Percentiles rank a stretch among this genome's conserved stretches.
Conservation (phyloP, 495 filamentous ascomycete genomes). For the Immersiella caudata region DNA sequence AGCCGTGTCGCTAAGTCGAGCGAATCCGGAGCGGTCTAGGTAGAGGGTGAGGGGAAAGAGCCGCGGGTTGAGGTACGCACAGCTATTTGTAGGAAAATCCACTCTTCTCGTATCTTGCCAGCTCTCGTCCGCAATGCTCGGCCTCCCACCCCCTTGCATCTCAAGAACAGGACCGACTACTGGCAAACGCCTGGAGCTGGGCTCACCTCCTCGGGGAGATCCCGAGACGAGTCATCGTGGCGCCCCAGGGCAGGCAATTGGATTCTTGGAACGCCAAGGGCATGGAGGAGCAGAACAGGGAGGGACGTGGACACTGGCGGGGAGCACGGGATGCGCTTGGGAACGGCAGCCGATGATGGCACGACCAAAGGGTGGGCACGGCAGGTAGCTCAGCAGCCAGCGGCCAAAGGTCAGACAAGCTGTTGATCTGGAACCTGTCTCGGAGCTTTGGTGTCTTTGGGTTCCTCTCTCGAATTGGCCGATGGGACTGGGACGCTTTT, state of each 20-base stretch:
- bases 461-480: constrained; percentile 10
- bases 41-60: constrained; percentile 1
- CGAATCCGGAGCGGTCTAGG: constrained; percentile 29
- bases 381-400: neutral
- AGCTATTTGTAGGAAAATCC: constrained; percentile 14
- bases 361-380: neutral
- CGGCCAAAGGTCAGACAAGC: constrained; percentile 5
- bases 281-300: neutral
- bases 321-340: neutral
- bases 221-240: neutral
- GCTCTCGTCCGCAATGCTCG: neutral
- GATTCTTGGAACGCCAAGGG: neutral
- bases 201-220: neutral
- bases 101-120: neutral
- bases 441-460: constrained; percentile 1
- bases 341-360: neutral
- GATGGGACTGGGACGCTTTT: neutral
- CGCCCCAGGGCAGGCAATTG: neutral
- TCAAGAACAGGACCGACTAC: neutral
- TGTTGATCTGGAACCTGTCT: constrained; percentile 13
- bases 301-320: neutral
- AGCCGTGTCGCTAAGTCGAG: constrained; percentile 23
- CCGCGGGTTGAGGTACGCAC: neutral
- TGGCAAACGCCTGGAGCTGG: neutral
- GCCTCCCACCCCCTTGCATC: neutral